A percentile compares a stretch with the other conserved stretches of the same genome.
These are phyloP conservation scores for Luffa acutangula DNA, from an alignment of 306 rosid genomes.

Conservation along the genomic window DNA sequence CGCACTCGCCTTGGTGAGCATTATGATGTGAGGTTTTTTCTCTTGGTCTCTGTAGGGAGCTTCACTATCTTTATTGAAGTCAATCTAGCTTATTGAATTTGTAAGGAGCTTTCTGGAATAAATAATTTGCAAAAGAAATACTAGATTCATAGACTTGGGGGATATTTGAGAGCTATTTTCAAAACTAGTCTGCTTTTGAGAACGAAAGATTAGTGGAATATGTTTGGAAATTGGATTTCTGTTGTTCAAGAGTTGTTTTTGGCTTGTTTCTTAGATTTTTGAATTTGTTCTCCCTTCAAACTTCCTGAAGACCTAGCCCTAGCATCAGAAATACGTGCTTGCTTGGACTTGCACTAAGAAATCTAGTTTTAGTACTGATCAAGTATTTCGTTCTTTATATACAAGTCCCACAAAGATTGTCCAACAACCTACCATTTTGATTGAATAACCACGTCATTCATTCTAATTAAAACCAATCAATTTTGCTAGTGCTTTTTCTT, in stretches of 20 bases:
- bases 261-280: background rate
- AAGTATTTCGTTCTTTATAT: background rate
- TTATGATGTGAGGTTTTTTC: constrained; percentile 48
- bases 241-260: background rate
- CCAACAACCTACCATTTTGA: background rate
- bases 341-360: background rate
- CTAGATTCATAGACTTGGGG: background rate
- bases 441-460: background rate
- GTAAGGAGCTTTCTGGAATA: background rate
- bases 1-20: constrained; percentile 68
- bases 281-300: background rate
- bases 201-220: background rate
- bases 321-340: background rate
- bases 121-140: background rate
- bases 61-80: background rate
- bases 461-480: background rate
- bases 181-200: background rate
- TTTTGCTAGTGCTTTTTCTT: background rate
- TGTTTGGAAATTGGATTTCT: background rate
- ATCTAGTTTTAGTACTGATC: background rate
- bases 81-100: background rate
- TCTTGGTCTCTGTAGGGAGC: background rate
- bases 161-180: background rate
- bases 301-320: background rate
- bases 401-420: background rate